These are phyloP conservation scores for Yamadazyma nakazawae DNA, from an alignment of 805 yeast genomes.

Conservation along the genomic window DNA sequence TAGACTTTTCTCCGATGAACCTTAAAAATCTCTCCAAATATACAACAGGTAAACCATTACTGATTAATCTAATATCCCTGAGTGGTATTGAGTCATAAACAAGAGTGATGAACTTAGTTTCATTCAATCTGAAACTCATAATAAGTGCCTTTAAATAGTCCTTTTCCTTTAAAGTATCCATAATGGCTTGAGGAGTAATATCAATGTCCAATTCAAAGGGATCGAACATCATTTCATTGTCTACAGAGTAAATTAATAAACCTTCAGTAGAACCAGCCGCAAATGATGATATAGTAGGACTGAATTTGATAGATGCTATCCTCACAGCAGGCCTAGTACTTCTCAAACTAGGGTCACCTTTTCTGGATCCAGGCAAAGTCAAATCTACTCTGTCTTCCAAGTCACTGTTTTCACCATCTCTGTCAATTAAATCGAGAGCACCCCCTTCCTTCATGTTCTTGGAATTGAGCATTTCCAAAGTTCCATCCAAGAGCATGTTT, in stretches of 20 bases:
- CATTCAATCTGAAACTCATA: conserved; percentile 93
- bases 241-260: conserved; percentile 73
- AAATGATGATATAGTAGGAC: conserved; percentile 88
- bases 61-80: conserved; percentile 65
- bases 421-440: conserved; percentile 63
- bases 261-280: conserved; percentile 98
- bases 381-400: conserved; percentile 75
- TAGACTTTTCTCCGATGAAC: conserved; percentile 65
- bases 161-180: conserved; percentile 55
- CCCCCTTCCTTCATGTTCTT: conserved; percentile 86
- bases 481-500: conserved; percentile 91
- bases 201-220: conserved; percentile 94
- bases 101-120: conserved; percentile 62
- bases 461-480: conserved; percentile 74
- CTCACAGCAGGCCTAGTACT: conserved; percentile 78
- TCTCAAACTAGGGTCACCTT: conserved; percentile 74
- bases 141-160: conserved; percentile 76
- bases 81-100: conserved; percentile 73
- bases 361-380: conserved; percentile 80
- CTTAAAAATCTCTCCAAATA: conserved; percentile 65
- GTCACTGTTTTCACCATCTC: conserved; percentile 83
- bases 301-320: conserved; percentile 72
- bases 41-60: conserved; percentile 69
- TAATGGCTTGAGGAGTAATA: conserved; percentile 76
- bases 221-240: conserved; percentile 73